Evolutionary conservation across 1,284 basidiomycete species (phyloP), one percentile per base, ranked within the genome.

Genomic region (Hypsizygus ulmarius): DNA sequence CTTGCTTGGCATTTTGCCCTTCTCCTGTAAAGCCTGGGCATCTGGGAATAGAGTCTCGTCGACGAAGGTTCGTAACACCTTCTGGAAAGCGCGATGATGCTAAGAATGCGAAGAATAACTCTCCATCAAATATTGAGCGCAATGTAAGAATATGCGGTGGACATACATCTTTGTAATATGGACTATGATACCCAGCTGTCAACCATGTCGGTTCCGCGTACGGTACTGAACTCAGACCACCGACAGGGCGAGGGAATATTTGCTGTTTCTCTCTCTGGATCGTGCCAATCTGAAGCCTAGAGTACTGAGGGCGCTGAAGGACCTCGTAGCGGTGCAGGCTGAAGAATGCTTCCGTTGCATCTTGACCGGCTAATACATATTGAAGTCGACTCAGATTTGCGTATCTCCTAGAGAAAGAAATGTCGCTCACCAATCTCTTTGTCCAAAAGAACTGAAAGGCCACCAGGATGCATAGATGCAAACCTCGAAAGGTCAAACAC

Each of bases 331-430:
- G 72, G 63, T 90, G 86, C 43, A 89, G 70, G 19, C 79, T 77
- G 60, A 78, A 89, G 72, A 88, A 89, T 2, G 73, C 75, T 25
- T 85, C 80, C 2, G 86, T 87, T 8, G 82, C 82, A 57, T 88
- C 85, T 55, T 82, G 73, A 9, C 83, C 83, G 39, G 80, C 80
- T 74, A 59, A 14, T 29, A 32, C 18, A 18, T 7, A 15, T 60
- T 66, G 32, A 45, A 45, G 43, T 30, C 43, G 32, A 29, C 16
- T 16, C 28, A 16, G 3, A 19, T 8, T 43, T 11, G 9, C 15
- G 16, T 40, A 33, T 8, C 37, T n/a, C n/a, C 40, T 19, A 25
- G 35, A 12, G 21, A 29, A 27, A 19, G 30, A 35, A 38, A 8
- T 34, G 5, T n/a, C 14, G 69, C 74, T 58, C 53, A 80, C 78